Base-by-base conservation (phyloP, 768 basidiomycete genomes). In the Mrakia blollopis region DNA sequence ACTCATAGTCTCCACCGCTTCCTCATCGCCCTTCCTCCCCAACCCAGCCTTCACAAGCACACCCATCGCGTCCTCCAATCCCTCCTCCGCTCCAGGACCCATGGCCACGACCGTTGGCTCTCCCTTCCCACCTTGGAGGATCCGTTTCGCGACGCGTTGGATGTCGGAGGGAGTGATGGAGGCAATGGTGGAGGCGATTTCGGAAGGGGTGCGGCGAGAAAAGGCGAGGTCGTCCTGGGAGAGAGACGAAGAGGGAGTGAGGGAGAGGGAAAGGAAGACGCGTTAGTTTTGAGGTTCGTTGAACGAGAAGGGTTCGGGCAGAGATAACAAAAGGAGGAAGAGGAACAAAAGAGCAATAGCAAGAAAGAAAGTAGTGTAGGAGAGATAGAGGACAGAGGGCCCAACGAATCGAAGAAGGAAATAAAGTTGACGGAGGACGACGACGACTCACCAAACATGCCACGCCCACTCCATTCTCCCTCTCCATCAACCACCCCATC, bases 141-240 rank as follows among this genome's bases (percentile, higher is more conserved):
- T 60, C 2, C 28, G 50, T 28, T 18, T 52, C 10, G 71, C 47
- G 3, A 47, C 35, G 21, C 47, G 54, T 37, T 50, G 71, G 54
- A 72, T 72, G 28, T 72, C 65, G 10, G 6, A 7, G 18, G 35
- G 54, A 5, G 69, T 50, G 47, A 71, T 52, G 47, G 50, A 41
- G 1, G 47, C n/a, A 21, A 47, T 50, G 44, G 9, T 21, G 5
- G 69, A 25, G 25, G 25, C 47, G 23, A 35, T 54, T 2, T 28
- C 44, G 16, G 44, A 11, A 6, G 69, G 47, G 30, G 69, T 11
- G 28, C 16, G 69, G 4, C 47, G 28, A 21, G 41, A 54, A 50
- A 30, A 71, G 69, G 41, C 18, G 69, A 54, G 50, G 32, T 71
- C 69, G 50, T 50, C 47, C 47, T 71, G 69, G 4, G 47, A 52